Conservation (phyloP, 768 basidiomycete genomes). For the Boletus tomentosulus region DNA sequence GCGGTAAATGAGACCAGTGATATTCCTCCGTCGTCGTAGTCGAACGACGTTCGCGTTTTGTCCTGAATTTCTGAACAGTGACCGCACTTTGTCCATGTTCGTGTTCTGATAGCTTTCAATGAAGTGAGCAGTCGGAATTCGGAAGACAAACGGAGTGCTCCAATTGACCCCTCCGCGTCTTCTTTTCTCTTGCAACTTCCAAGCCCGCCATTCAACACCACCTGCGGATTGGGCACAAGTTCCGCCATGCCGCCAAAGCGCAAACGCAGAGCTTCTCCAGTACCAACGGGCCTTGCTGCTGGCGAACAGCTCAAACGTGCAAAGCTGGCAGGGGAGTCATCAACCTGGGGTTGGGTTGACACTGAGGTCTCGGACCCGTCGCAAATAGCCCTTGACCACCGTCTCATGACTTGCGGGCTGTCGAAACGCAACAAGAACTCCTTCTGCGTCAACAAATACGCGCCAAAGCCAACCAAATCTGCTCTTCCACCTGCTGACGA, state of each 20-base stretch:
- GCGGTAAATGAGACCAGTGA: conserved; percentile 31
- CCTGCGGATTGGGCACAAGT: background rate
- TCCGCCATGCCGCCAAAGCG: conserved; percentile 53
- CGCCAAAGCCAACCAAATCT: conserved; percentile 20
- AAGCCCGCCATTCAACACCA: conserved; percentile 2
- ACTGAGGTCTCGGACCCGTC: conserved; percentile 53
- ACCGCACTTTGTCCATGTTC: conserved; percentile 23
- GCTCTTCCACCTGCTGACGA: conserved; percentile 8
- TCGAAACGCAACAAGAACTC: conserved; percentile 45
- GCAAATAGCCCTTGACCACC: conserved; percentile 65
- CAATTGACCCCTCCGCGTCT: conserved; percentile 5
- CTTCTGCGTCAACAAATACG: conserved; percentile 59
- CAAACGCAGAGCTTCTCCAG: conserved; percentile 46
- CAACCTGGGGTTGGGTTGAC: conserved; percentile 81
- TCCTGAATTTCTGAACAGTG: conserved; percentile 15
- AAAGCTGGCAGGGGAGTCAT: conserved; percentile 42
- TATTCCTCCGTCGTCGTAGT: conserved; percentile 43
- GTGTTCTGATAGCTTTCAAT: background rate
- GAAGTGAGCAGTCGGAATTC: conserved; percentile 20
- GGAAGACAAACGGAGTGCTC: conserved; percentile 7
- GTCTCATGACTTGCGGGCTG: conserved; percentile 64
- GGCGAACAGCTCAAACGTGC: conserved; percentile 62
- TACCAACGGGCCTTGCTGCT: conserved; percentile 49
- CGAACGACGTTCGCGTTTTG: conserved; percentile 36
- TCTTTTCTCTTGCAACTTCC: conserved; percentile 6